phyloP scores from a whole-genome alignment of 2,329 filamentous ascomycete species.

The Metarhizium anisopliae region DNA sequence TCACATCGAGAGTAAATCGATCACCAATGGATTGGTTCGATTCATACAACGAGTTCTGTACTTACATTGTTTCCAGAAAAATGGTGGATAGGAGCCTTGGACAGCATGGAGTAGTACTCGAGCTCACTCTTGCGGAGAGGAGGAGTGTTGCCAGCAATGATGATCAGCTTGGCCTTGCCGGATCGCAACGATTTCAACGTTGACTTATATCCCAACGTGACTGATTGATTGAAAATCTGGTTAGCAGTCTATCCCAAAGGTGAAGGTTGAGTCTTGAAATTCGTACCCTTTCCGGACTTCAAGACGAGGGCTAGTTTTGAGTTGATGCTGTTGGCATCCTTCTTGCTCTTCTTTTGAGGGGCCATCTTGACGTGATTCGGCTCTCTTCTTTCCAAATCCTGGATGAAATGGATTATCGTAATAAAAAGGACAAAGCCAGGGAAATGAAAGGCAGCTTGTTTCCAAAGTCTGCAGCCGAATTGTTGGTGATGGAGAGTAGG shows the following conservation, averaged over 20 bases:
- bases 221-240: slow-evolving; percentile 11
- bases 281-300: slow-evolving; percentile 67
- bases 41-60: slow-evolving; percentile 19
- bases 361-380: slow-evolving; percentile 49
- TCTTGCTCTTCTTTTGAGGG: slow-evolving; percentile 71
- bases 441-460: slow-evolving; percentile 5
- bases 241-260: not conserved
- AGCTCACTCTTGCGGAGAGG: slow-evolving; percentile 97
- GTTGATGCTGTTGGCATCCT: slow-evolving; percentile 66
- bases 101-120: slow-evolving; percentile 89
- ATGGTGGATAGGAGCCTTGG: slow-evolving; percentile 94
- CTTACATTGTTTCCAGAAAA: slow-evolving; percentile 98
- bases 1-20: not conserved
- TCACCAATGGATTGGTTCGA: not conserved
- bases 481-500: slow-evolving; percentile 14
- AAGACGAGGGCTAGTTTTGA: slow-evolving; percentile 53
- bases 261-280: not conserved
- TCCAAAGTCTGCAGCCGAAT: slow-evolving; percentile 12
- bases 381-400: slow-evolving; percentile 8
- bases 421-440: too few species aligned
- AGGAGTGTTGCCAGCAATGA: slow-evolving; percentile 88
- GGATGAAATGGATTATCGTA: too few species aligned
- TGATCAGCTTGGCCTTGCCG: slow-evolving; percentile 98
- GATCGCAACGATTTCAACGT: slow-evolving; percentile 77
- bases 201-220: slow-evolving; percentile 34